These are phyloP conservation scores for Cynara cardunculus DNA, from an alignment of 129 eudicot genomes.

Conservation along the genomic window DNA sequence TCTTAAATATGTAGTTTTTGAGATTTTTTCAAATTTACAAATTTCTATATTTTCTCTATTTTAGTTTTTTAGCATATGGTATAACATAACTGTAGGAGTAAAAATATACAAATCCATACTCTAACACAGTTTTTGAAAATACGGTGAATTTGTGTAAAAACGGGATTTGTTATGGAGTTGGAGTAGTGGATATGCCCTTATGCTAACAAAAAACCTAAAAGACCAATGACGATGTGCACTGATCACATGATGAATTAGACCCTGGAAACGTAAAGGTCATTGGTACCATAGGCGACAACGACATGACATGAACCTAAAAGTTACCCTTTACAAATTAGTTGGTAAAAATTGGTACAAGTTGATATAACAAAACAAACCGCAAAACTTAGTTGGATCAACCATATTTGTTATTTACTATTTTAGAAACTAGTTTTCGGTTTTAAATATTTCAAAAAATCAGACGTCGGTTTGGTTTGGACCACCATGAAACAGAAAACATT, in stretches of 20 bases:
- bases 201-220: too few relatives aligned
- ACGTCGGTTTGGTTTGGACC: neutral
- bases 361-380: neutral
- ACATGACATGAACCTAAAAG: neutral
- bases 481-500: neutral
- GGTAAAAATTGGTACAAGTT: neutral
- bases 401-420: too few relatives aligned
- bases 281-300: neutral
- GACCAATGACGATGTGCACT: too few relatives aligned
- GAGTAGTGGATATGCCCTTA: neutral
- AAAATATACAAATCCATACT: too few relatives aligned
- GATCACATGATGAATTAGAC: neutral
- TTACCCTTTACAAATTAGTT: neutral
- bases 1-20: too few relatives aligned
- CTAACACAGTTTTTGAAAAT: too few relatives aligned
- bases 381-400: neutral
- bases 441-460: too few relatives aligned
- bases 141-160: too few relatives aligned
- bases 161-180: neutral
- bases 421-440: neutral
- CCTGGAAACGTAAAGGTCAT: neutral
- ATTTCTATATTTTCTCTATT: too few relatives aligned
- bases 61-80: too few relatives aligned
- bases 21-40: too few relatives aligned
- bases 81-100: too few relatives aligned